phyloP scores from a whole-genome alignment of 192 early-diverging fungal genomes.

The Piromyces finnis region DNA sequence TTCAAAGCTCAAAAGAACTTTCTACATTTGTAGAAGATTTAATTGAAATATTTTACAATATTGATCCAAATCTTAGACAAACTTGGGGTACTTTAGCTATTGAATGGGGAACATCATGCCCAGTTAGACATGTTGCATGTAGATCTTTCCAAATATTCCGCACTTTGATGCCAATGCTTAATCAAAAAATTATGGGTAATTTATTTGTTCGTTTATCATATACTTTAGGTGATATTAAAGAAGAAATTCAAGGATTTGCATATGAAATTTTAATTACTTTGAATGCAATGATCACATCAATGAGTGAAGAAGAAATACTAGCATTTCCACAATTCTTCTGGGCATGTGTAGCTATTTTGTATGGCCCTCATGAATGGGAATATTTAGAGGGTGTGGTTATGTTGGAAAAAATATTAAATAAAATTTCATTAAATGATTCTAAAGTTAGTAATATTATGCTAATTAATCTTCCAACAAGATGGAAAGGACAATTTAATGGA shows the following conservation, averaged over 20 bases:
- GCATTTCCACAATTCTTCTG: conserved; percentile 69
- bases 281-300: conserved; percentile 31
- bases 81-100: conserved; percentile 67
- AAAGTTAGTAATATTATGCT: conserved; percentile 23
- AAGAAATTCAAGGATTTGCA: conserved; percentile 66
- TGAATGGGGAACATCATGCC: conserved; percentile 63
- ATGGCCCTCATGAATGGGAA: conserved; percentile 59
- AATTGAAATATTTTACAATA: conserved; percentile 17
- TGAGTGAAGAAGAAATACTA: conserved; percentile 29
- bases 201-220: conserved; percentile 55
- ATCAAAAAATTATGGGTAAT: conserved; percentile 54
- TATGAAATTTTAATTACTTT: conserved; percentile 58
- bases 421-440: conserved; percentile 31
- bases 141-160: conserved; percentile 71
- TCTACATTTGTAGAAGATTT: conserved; percentile 17
- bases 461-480: conserved; percentile 47
- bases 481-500: conserved; percentile 55
- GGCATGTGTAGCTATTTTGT: conserved; percentile 51
- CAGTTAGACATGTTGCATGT: conserved; percentile 73
- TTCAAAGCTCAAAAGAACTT: conserved; percentile 14
- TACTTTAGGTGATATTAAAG: conserved; percentile 52
- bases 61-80: conserved; percentile 27
- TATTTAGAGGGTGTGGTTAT: conserved; percentile 47
- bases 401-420: conserved; percentile 37
- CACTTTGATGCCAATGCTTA: conserved; percentile 47